Base-by-base conservation (phyloP, 495 filamentous ascomycete species). In the Talaromyces proteolyticus region DNA sequence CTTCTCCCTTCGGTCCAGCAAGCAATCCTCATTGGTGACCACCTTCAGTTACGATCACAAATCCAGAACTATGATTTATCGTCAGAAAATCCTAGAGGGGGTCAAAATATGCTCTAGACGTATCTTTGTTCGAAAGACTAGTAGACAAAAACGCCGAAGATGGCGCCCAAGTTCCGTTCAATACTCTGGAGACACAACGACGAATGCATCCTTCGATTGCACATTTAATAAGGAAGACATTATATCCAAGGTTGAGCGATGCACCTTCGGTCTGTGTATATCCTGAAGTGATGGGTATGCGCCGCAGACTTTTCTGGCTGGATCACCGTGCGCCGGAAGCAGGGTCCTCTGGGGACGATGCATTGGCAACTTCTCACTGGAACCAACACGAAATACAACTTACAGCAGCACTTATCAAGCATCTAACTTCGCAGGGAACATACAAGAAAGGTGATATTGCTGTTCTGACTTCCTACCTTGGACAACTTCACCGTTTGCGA, bases 171-270 rank as follows among this genome's bases (percentile, higher is more conserved):
- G 49, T 88, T 2, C 84, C 84, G 2, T 77, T 73, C 49, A 73
- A 69, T 49, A 76, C 70, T 0, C 64, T 91, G 22, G 68, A 87
- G 44, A 81, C 74, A 16, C 87, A 93, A 60, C 69, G 87, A 18
- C 74, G 86, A n/a, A 93, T 93, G 87, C 79, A 85, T 58, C 87
- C 87, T 3, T 78, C 70, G 0, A 85, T 91, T 36, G 69, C 86
- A 6, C 62, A 72, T 3, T 70, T 87, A 3, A 54, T 86, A 24
- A 69, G 83, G 1, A 64, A 70, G 2, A 82, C 85, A 0, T 55
- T 86, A 2, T 93, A 95, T 57, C 81, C 86, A 1, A 47, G 66
- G 0, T 63, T 95, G 2, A 49, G 78, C 49, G 88, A 91, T 58
- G 66, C 71, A 21, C 58, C 66, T 3, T 67, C 56, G 1, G 82